A percentile compares a stretch with the other conserved stretches of the same genome.
Evolutionary conservation across 352 stramenopile species (phyloP).

Genomic region (Phytophthora citrophthora): DNA sequence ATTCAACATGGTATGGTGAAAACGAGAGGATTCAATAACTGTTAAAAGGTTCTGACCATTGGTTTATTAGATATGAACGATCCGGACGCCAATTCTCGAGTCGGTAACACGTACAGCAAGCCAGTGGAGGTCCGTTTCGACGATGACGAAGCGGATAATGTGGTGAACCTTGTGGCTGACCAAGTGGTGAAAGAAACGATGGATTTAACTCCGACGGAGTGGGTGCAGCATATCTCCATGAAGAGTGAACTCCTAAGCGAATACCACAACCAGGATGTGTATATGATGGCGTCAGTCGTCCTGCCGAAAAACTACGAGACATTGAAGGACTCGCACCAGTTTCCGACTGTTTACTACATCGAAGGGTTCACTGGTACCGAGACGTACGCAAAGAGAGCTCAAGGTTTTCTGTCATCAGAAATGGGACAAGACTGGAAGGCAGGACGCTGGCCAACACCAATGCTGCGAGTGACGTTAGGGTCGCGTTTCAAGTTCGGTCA

Average conservation of each 20-base stretch:
- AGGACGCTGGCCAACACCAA: constrained; percentile 59
- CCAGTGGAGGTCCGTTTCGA: constrained; percentile 50
- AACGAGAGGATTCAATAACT: neutral
- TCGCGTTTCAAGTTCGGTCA: constrained; percentile 81
- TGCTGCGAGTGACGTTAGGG: constrained; percentile 76
- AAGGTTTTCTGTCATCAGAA: constrained; percentile 66
- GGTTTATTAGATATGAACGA: constrained; percentile 57
- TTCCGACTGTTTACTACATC: constrained; percentile 79
- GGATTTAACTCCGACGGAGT: constrained; percentile 58
- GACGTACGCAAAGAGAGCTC: constrained; percentile 63
- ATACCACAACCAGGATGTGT: constrained; percentile 70
- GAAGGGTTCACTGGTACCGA: constrained; percentile 80
- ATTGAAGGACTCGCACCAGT: constrained; percentile 30
- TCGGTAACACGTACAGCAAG: constrained; percentile 71
- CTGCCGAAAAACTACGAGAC: constrained; percentile 65
- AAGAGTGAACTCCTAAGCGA: constrained; percentile 74
- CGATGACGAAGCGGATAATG: constrained; percentile 23
- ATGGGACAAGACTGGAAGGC: constrained; percentile 67
- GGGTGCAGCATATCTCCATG: constrained; percentile 69
- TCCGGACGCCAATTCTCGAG: constrained; percentile 66
- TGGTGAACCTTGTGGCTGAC: constrained; percentile 62
- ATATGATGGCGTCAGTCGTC: constrained; percentile 71
- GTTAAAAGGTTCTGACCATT: neutral
- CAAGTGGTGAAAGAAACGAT: constrained; percentile 51
- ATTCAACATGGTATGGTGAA: constrained; percentile 60